Base-by-base conservation (phyloP, 2,329 filamentous ascomycete genomes). In the Colletotrichum liaoningense region DNA sequence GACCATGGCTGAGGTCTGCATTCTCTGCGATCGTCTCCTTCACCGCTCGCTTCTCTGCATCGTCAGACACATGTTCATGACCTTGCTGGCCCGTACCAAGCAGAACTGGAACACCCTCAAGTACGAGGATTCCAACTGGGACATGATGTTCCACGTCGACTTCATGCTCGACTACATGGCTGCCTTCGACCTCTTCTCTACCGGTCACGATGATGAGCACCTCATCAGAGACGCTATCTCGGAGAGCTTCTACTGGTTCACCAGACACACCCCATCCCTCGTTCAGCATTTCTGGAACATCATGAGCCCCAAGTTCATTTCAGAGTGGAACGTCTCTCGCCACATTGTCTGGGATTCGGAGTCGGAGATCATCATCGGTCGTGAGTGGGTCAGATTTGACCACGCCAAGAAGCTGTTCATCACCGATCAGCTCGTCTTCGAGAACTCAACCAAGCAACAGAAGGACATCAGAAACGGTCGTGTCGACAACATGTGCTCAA, bases 241-340 rank as follows among this genome's bases (percentile, higher is more conserved):
- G 2, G 72, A 74, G 57, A 67, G 67, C 1, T 71, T 73, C 56
- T 59, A 70, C 49, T 73, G 67, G 67, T 35, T 73, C 49, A 69
- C 24, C 4, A 11, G 46, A 7, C 19, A 64, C 14, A 30, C 49
- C 2, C 46, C 33, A 3, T 38, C 35, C 11, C 35, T 73, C 4
- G 38, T 16, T 19, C 33, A 56, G 5, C 33, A 46, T n/a, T 73
- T 55, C 30, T 7, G 22, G 22, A 11, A 38, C 6, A 35, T 71
- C 46, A 60, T 73, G 60, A 46, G 60, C 30, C 24, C 22, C 4
- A 14, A 57, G 6, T 73, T 73, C 24, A 30, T 62, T 14, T 2
- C 14, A 1, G 67, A 73, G 35, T 63, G 60, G 56, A 6, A 16
- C 5, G 12, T 71, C 6, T 49, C 70, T 35, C 69, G 71, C 11